A percentile compares a stretch with the other conserved stretches of the same genome.
These are phyloP conservation scores for Rhodotorula sp. DNA, from an alignment of 1,284 basidiomycete species.

Conservation along the genomic window DNA sequence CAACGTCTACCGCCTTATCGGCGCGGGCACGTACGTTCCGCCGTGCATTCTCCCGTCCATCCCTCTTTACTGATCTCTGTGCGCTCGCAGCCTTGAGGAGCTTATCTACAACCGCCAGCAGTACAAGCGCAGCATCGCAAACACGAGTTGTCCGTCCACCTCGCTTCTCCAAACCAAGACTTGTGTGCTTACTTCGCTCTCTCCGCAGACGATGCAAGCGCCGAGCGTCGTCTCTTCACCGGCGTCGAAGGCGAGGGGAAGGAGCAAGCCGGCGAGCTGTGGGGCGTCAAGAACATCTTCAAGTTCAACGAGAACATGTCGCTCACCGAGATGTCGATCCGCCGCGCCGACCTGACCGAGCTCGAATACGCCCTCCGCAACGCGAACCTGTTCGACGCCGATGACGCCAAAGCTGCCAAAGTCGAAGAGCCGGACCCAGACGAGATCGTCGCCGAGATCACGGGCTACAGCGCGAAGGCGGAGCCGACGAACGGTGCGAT, in stretches of 20 bases:
- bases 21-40: slow-evolving; percentile 62
- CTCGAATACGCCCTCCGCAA: slow-evolving; percentile 12
- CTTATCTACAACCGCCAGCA: slow-evolving; percentile 43
- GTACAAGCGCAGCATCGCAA: slow-evolving; percentile 21
- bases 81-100: slow-evolving; percentile 36
- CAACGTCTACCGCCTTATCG: slow-evolving; percentile 75
- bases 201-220: slow-evolving; percentile 32
- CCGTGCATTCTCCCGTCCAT: no score
- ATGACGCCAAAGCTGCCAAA: neutral
- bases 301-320: slow-evolving; percentile 22
- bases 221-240: slow-evolving; percentile 35
- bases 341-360: slow-evolving; percentile 18
- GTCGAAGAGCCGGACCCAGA: slow-evolving; percentile 11
- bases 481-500: slow-evolving; percentile 6
- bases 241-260: slow-evolving; percentile 41
- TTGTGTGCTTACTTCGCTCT: slow-evolving; percentile 3
- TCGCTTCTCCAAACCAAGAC: no score
- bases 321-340: slow-evolving; percentile 29
- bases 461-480: slow-evolving; percentile 9
- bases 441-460: slow-evolving; percentile 17
- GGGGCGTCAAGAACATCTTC: slow-evolving; percentile 37
- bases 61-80: neutral
- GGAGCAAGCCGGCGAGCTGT: slow-evolving; percentile 30
- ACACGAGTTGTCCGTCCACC: neutral
- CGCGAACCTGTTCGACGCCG: slow-evolving; percentile 3